phyloP scores from a whole-genome alignment of 2,329 filamentous ascomycete species.

The Alternaria burnsii region DNA sequence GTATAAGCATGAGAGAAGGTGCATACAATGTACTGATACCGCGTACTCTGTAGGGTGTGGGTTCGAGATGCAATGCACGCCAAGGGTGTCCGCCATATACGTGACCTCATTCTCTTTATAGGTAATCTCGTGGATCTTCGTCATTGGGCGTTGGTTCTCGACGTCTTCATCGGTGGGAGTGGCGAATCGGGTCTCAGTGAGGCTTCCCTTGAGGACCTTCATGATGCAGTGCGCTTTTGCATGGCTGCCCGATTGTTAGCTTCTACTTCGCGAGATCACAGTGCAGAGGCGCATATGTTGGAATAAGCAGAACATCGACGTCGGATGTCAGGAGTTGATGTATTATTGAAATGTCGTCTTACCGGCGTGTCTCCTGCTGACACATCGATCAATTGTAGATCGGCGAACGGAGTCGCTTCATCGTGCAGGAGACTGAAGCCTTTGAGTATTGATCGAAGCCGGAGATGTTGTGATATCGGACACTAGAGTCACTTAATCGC shows the following conservation, averaged over 20 bases:
- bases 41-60: conserved; percentile 74
- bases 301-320: neutral
- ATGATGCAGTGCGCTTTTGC: conserved; percentile 88
- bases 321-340: neutral
- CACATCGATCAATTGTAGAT: conserved; percentile 37
- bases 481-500: conserved; percentile 25
- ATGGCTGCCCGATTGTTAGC: conserved; percentile 44
- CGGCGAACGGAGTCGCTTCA: conserved; percentile 42
- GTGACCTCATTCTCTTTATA: conserved; percentile 78
- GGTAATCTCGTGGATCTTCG: conserved; percentile 71
- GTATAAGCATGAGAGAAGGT: conserved; percentile 16
- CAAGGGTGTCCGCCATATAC: conserved; percentile 90
- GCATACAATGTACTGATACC: conserved; percentile 79
- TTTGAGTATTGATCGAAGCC: neutral
- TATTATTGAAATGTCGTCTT: conserved; percentile 26
- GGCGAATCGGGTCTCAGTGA: conserved; percentile 83
- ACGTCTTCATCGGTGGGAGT: conserved; percentile 68
- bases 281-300: neutral
- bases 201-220: conserved; percentile 80
- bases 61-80: conserved; percentile 84
- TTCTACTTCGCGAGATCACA: neutral
- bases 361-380: conserved; percentile 39
- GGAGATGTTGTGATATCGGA: neutral
- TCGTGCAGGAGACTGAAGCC: conserved; percentile 36
- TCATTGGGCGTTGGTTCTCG: conserved; percentile 62